Base-by-base conservation (phyloP, 225 moss, liverwort and hornwort species). In the Lunularia cruciata region DNA sequence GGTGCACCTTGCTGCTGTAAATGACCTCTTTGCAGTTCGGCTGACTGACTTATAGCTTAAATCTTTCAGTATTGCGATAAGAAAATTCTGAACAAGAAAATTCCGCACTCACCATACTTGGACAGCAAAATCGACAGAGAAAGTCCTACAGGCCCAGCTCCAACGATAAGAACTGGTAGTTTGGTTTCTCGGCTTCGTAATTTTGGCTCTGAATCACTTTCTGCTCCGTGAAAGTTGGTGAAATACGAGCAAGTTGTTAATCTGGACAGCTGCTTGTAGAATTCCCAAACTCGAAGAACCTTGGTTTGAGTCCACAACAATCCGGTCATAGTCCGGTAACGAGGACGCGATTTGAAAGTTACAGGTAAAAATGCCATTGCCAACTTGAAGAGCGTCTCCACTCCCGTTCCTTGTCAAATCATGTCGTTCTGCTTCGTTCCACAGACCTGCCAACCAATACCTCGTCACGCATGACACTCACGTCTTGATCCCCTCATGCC, bases 131-230 rank as follows among this genome's bases (percentile, higher is more conserved):
- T 84, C 34, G 93, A 98, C 33, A 91, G 88, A 9, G 93, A 81
- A 18, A 98, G 86, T 2, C 93, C 98, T 0, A 98, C 98, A 38
- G 98, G 98, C 38, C 98, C 93, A 56, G 91, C 98, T 67, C 98
- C 93, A 3, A 98, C 98, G 16, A 93, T 87, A 62, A 98, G 78
- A 56, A 98, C 93, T 11, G 93, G 89, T 54, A 80, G 74, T 48
- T 57, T 62, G 33, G 14, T 6, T 34, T 58, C 38, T 23, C 40
- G 11, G 25, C 22, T 0, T 46, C 6, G 18, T 16, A 30, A 46
- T 19, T 15, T 6, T 28, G 30, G 26, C 45, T 5, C 3, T 2
- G 63, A 19, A 46, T 31, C 28, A 15, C 2, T 19, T 26, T 25
- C 63, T 46, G 16, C 45, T 27, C 18, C 46, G 0, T 5, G 19